phyloP scores from a whole-genome alignment of 2,329 filamentous ascomycete species.

The Colletotrichum sp. region DNA sequence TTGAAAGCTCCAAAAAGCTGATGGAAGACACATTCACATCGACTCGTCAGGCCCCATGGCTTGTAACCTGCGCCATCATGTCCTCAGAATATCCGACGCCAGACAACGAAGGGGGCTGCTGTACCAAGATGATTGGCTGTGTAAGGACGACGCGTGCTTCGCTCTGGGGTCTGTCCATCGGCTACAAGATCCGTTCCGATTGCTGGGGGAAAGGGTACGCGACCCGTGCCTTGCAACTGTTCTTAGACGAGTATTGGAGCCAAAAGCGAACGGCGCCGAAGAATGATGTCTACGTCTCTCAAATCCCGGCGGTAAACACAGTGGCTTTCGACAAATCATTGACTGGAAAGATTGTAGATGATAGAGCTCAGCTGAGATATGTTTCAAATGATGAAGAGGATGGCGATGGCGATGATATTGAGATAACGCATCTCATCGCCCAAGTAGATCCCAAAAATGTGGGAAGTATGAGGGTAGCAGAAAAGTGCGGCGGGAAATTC shows the following conservation, averaged over 20 bases:
- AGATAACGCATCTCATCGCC: neutral
- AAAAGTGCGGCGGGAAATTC: neutral
- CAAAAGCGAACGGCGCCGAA: neutral
- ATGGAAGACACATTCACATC: neutral
- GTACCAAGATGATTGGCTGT: neutral
- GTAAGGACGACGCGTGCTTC: neutral
- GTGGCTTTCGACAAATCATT: neutral
- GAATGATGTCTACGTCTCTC: neutral
- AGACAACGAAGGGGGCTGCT: neutral
- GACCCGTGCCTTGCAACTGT: neutral
- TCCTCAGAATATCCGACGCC: neutral
- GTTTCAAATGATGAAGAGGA: neutral
- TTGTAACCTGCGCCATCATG: neutral
- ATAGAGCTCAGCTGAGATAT: neutral
- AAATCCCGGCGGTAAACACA: neutral
- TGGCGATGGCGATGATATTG: neutral
- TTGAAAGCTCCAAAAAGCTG: neutral
- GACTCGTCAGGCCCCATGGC: neutral
- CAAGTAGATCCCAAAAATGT: neutral
- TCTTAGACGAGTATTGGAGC: constrained; percentile 1
- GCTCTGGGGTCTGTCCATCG: neutral
- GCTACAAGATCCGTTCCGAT: constrained; percentile 1
- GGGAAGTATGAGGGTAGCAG: neutral
- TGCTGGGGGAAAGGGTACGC: constrained; percentile 2
- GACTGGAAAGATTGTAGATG: accelerated